Evolutionary conservation across 2,329 filamentous ascomycete genomes (phyloP).

Genomic region (Aphanoascus verrucosus): DNA sequence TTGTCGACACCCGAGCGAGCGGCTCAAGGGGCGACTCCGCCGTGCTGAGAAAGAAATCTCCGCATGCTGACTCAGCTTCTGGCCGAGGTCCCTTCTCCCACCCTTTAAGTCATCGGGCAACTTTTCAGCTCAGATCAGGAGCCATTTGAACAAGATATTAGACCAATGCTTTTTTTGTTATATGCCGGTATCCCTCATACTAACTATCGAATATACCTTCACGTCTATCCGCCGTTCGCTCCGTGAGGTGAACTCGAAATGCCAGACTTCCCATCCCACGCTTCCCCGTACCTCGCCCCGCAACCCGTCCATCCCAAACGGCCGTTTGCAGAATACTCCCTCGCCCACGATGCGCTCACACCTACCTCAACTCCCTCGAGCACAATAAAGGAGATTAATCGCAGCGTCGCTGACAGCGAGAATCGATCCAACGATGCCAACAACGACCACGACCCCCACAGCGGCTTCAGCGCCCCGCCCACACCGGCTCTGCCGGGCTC

Average conservation of each 20-base stretch:
- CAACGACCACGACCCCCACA: constrained; percentile 16
- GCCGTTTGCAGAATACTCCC: constrained; percentile 18
- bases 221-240: background rate
- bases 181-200: no score
- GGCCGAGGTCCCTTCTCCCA: constrained; percentile 2
- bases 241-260: constrained; percentile 25
- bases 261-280: constrained; percentile 47
- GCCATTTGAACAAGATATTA: no score
- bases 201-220: no score
- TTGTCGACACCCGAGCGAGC: no score
- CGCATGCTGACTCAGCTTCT: constrained; percentile 5
- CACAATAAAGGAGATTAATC: background rate
- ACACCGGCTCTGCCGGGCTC: constrained; percentile 42
- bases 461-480: constrained; percentile 2
- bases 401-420: background rate
- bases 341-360: constrained; percentile 13
- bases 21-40: background rate
- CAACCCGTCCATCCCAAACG: constrained; percentile 22
- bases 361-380: constrained; percentile 3
- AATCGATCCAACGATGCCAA: constrained; percentile 9
- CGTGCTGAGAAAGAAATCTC: constrained; percentile 8
- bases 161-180: no score
- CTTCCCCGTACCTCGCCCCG: constrained; percentile 41
- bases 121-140: no score
- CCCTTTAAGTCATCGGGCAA: background rate